A percentile compares a stretch with the other conserved stretches of the same genome.
Conservation (phyloP, 225 moss, liverwort and hornwort species). For the Physcomitrium patens region DNA sequence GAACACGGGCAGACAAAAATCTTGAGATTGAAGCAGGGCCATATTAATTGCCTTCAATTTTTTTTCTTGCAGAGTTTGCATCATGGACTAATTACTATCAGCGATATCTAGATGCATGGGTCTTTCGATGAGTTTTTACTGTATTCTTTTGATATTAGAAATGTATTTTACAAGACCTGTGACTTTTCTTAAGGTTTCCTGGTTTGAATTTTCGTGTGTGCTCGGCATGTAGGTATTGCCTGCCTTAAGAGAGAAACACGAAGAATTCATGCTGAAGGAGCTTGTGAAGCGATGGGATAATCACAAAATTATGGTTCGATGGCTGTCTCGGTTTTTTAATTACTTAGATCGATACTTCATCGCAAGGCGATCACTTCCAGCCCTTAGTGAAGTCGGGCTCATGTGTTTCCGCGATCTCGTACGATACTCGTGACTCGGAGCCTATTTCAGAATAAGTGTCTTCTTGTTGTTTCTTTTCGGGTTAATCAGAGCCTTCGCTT, state of each 20-base stretch:
- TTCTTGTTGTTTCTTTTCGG: background rate
- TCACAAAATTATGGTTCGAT: slow-evolving; percentile 99
- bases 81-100: background rate
- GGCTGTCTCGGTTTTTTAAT: slow-evolving; percentile 97
- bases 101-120: background rate
- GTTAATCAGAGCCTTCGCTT: background rate
- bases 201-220: background rate
- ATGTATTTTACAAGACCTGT: background rate
- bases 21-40: slow-evolving; percentile 11
- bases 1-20: background rate
- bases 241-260: slow-evolving; percentile 91
- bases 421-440: slow-evolving; percentile 16
- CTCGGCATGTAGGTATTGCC: slow-evolving; percentile 74
- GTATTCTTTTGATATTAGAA: background rate
- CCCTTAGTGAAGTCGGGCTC: slow-evolving; percentile 94
- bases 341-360: slow-evolving; percentile 98
- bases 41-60: background rate
- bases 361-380: slow-evolving; percentile 81
- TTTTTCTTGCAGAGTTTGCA: background rate
- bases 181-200: background rate
- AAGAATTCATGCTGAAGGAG: slow-evolving; percentile 98
- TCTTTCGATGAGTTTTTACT: slow-evolving; percentile 7
- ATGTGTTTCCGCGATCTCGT: slow-evolving; percentile 98
- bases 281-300: slow-evolving; percentile 99
- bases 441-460: background rate